Conservation (phyloP, 352 stramenopile genomes). For the Phytophthora nicotianae region DNA sequence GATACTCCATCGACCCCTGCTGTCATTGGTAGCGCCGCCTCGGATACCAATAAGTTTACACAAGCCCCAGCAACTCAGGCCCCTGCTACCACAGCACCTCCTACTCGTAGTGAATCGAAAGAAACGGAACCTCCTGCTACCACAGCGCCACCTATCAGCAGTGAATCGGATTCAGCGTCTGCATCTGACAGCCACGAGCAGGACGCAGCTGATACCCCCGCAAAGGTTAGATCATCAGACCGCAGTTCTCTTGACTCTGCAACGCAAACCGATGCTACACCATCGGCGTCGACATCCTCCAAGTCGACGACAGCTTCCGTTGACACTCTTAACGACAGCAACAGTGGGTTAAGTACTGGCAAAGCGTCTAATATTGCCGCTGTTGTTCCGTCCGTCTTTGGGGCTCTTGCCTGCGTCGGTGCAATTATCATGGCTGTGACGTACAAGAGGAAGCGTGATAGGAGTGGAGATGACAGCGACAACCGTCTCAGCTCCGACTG, state of each 20-base stretch:
- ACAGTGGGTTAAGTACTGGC: not conserved
- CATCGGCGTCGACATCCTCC: conserved; percentile 10
- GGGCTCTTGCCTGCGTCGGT: conserved; percentile 43
- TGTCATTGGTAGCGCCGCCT: conserved; percentile 20
- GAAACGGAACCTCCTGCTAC: not conserved
- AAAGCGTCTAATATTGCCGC: conserved; percentile 12
- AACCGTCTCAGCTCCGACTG: conserved; percentile 24
- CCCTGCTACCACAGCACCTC: conserved; percentile 7
- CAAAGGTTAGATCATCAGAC: conserved; percentile 20
- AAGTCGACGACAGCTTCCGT: conserved; percentile 25
- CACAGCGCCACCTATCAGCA: not conserved
- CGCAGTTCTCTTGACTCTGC: conserved; percentile 11
- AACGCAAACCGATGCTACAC: conserved; percentile 6
- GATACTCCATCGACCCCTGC: not conserved
- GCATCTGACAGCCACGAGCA: conserved; percentile 13
- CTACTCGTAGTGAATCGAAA: not conserved
- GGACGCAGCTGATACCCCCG: conserved; percentile 9
- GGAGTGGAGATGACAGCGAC: not conserved
- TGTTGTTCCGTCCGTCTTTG: conserved; percentile 29
- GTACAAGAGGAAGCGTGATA: conserved; percentile 45
- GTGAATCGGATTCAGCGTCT: conserved; percentile 6
- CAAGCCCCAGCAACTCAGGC: conserved; percentile 4
- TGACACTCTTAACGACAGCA: conserved; percentile 23
- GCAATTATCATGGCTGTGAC: conserved; percentile 45
- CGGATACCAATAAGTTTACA: conserved; percentile 12